phyloP scores from a whole-genome alignment of 2,329 filamentous ascomycete species.

The Calonectria ilicicola region DNA sequence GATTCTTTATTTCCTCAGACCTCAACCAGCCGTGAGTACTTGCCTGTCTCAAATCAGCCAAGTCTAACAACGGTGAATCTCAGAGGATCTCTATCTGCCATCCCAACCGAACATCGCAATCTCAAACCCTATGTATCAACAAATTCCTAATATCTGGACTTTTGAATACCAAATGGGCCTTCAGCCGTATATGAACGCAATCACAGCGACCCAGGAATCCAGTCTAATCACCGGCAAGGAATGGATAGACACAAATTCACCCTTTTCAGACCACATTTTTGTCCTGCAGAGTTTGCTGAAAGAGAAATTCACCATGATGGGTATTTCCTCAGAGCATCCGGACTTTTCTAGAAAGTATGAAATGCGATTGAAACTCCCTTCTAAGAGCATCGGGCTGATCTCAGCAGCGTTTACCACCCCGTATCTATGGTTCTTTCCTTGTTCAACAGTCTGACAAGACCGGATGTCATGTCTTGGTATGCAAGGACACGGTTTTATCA shows the following conservation, averaged over 20 bases:
- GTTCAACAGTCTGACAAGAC: conserved; percentile 50
- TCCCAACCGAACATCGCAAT: not conserved
- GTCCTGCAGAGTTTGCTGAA: conserved; percentile 41
- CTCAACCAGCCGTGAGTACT: not conserved
- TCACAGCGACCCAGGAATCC: conserved; percentile 36
- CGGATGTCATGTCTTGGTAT: conserved; percentile 51
- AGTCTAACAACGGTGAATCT: not conserved
- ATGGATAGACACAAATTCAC: conserved; percentile 44
- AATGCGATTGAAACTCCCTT: conserved; percentile 10
- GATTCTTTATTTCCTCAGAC: not conserved
- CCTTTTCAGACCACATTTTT: conserved; percentile 47
- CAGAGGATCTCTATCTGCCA: not conserved
- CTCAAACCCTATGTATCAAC: conserved; percentile 30
- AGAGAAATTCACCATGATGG: conserved; percentile 36
- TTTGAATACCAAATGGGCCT: conserved; percentile 47
- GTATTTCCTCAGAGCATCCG: conserved; percentile 8
- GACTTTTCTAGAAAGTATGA: conserved; percentile 4
- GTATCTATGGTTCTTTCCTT: conserved; percentile 47
- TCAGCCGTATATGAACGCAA: conserved; percentile 41
- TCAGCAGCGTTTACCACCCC: conserved; percentile 40
- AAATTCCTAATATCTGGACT: conserved; percentile 47
- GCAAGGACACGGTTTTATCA: conserved; percentile 54
- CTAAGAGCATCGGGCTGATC: not conserved
- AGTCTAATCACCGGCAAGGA: conserved; percentile 38
- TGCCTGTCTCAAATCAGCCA: not conserved